phyloP scores from a whole-genome alignment of 1,139 yeast genomes.

The Wickerhamomyces sp. region DNA sequence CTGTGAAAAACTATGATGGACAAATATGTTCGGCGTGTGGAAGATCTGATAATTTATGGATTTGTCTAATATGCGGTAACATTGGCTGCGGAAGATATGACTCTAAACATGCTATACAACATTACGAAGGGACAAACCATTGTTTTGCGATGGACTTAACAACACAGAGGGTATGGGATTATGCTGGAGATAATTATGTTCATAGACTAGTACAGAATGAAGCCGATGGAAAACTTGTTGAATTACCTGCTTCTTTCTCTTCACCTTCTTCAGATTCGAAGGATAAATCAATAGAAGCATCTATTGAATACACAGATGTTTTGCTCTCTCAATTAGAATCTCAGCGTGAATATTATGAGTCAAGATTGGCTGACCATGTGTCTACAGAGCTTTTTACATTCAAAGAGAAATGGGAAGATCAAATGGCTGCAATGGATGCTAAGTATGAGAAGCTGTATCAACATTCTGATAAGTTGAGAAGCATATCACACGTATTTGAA shows the following conservation, averaged over 20 bases:
- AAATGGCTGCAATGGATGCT: conserved; percentile 13
- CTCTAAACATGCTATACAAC: conserved; percentile 82
- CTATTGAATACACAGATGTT: conserved; percentile 76
- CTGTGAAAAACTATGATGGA: conserved; percentile 18
- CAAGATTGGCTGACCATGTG: conserved; percentile 39
- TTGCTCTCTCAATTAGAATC: conserved; percentile 79
- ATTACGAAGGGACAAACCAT: conserved; percentile 73
- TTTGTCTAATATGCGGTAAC: conserved; percentile 84
- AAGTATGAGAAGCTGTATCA: conserved; percentile 30
- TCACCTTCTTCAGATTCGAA: conserved; percentile 16
- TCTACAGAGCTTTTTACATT: background rate
- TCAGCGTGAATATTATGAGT: conserved; percentile 84
- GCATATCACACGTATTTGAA: conserved; percentile 24
- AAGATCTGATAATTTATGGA: conserved; percentile 73
- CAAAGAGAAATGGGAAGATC: conserved; percentile 22
- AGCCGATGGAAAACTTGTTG: conserved; percentile 80
- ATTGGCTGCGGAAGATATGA: conserved; percentile 91
- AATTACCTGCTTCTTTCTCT: conserved; percentile 38
- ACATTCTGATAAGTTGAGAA: conserved; percentile 28
- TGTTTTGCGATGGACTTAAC: conserved; percentile 88
- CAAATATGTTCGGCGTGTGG: conserved; percentile 50
- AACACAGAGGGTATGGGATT: conserved; percentile 93
- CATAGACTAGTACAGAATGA: conserved; percentile 84
- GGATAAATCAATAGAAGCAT: conserved; percentile 47
- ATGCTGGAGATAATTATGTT: conserved; percentile 87